These are phyloP conservation scores for Nelumbo lutea DNA, from an alignment of 164 flowering plant species.

Conservation along the genomic window DNA sequence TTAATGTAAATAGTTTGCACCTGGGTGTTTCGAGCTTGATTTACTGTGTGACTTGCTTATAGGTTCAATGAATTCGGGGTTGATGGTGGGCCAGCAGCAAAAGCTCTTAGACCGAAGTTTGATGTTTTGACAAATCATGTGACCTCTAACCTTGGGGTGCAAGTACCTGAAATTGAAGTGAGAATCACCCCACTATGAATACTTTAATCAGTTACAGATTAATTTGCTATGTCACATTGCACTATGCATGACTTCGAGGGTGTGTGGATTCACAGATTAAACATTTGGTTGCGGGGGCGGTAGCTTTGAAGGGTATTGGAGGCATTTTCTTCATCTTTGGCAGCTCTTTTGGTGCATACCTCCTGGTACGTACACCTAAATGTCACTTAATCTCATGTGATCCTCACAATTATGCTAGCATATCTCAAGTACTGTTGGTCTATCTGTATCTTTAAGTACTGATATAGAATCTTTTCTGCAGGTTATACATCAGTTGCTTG, in stretches of 20 bases:
- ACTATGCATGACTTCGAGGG: constrained; percentile 11
- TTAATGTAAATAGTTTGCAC: not conserved
- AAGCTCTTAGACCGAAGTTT: constrained; percentile 41
- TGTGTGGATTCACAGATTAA: constrained; percentile 36
- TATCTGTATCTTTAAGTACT: not conserved
- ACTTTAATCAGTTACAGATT: not conserved
- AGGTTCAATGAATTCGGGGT: constrained; percentile 59
- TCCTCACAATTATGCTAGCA: not conserved
- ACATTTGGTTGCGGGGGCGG: constrained; percentile 37
- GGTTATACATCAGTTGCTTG: constrained; percentile 49
- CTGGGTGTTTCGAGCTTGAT: not conserved
- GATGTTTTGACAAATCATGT: constrained; percentile 36
- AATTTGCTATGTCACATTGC: not conserved
- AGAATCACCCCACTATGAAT: constrained; percentile 7
- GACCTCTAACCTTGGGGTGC: constrained; percentile 38
- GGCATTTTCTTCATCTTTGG: constrained; percentile 69
- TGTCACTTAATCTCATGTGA: not conserved
- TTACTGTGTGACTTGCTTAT: not conserved
- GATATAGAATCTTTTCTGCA: constrained; percentile 16
- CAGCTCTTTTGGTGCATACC: constrained; percentile 65
- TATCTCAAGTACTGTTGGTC: not conserved
- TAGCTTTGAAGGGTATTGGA: constrained; percentile 63
- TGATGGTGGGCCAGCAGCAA: constrained; percentile 66
- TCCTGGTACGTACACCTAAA: constrained; percentile 42
- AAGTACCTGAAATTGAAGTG: constrained; percentile 66